Conservation (phyloP, 768 basidiomycete species). For the Peribolospora baueri region DNA sequence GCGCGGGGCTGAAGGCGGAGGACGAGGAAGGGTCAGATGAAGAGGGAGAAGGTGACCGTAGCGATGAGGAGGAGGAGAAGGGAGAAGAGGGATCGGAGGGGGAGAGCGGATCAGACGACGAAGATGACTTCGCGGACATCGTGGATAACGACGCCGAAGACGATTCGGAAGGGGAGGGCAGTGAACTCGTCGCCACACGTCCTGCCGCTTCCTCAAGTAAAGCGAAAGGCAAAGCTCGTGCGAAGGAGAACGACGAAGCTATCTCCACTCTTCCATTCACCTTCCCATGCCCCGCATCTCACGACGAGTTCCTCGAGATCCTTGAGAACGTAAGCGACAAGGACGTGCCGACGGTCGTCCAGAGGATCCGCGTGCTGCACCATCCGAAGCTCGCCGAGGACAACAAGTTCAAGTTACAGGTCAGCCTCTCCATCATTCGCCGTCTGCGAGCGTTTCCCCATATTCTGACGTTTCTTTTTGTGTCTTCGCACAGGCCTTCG, state of each 20-base stretch:
- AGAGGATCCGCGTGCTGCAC: slow-evolving; percentile 70
- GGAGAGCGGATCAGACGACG: slow-evolving; percentile 26
- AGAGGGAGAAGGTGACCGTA: slow-evolving; percentile 19
- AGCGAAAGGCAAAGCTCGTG: not conserved
- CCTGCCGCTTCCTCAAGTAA: slow-evolving; percentile 6
- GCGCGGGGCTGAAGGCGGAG: slow-evolving; percentile 23
- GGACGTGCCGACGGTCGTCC: slow-evolving; percentile 53
- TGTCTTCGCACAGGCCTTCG: slow-evolving; percentile 32
- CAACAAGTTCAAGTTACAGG: slow-evolving; percentile 82
- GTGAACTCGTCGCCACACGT: slow-evolving; percentile 6
- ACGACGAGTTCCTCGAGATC: slow-evolving; percentile 74
- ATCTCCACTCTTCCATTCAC: slow-evolving; percentile 46
- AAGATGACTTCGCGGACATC: slow-evolving; percentile 6
- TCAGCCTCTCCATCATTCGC: slow-evolving; percentile 18
- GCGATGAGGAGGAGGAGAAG: slow-evolving; percentile 16
- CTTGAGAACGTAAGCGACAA: slow-evolving; percentile 35
- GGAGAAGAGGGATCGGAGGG: slow-evolving; percentile 22
- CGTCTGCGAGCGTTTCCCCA: not conserved
- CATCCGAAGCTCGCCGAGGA: slow-evolving; percentile 78
- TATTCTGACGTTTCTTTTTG: not conserved
- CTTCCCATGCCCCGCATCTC: slow-evolving; percentile 62
- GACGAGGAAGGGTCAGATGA: slow-evolving; percentile 19
- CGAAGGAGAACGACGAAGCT: slow-evolving; percentile 1
- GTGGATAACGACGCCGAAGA: slow-evolving; percentile 11
- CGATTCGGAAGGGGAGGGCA: slow-evolving; percentile 18